phyloP scores from a whole-genome alignment of 2,329 filamentous ascomycete species.

The Fusarium penzigii region DNA sequence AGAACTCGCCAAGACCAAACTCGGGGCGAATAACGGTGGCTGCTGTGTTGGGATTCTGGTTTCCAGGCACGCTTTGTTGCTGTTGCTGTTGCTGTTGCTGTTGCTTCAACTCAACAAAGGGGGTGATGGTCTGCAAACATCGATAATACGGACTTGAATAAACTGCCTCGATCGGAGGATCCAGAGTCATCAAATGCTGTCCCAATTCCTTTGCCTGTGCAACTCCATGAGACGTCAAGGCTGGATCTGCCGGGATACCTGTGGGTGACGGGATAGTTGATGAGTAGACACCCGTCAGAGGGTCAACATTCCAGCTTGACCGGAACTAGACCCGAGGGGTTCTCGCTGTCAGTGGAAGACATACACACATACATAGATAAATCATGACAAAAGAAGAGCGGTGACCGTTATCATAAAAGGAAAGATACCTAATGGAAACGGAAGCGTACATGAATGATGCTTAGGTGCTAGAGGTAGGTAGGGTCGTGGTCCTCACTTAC shows the following conservation, averaged over 20 bases:
- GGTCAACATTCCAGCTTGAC: slow-evolving; percentile 85
- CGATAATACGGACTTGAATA: slow-evolving; percentile 88
- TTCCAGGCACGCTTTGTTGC: slow-evolving; percentile 5
- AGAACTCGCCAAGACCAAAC: slow-evolving; percentile 78
- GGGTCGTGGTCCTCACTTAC: slow-evolving; percentile 49
- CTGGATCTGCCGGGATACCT: slow-evolving; percentile 83
- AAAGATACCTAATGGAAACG: too few species aligned
- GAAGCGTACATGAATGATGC: too few species aligned
- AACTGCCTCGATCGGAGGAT: slow-evolving; percentile 71
- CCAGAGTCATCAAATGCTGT: slow-evolving; percentile 58
- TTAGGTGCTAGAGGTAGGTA: too few species aligned
- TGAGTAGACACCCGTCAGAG: slow-evolving; percentile 75
- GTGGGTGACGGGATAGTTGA: slow-evolving; percentile 77
- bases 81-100: slow-evolving; percentile 7
- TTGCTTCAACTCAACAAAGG: slow-evolving; percentile 56
- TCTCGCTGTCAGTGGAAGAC: slow-evolving; percentile 14
- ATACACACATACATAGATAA: background rate
- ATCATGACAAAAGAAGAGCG: slow-evolving; percentile 1
- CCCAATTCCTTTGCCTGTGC: slow-evolving; percentile 80
- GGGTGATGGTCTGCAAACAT: slow-evolving; percentile 80
- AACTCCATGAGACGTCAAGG: slow-evolving; percentile 83
- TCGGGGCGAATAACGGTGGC: slow-evolving; percentile 53
- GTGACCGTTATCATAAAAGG: background rate
- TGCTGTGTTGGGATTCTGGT: slow-evolving; percentile 10
- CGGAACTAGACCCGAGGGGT: slow-evolving; percentile 66